A percentile compares a stretch with the other conserved stretches of the same genome.
Evolutionary conservation across 257 asterid genomes (phyloP).

Genomic region (Thymus quinquecostatus): DNA sequence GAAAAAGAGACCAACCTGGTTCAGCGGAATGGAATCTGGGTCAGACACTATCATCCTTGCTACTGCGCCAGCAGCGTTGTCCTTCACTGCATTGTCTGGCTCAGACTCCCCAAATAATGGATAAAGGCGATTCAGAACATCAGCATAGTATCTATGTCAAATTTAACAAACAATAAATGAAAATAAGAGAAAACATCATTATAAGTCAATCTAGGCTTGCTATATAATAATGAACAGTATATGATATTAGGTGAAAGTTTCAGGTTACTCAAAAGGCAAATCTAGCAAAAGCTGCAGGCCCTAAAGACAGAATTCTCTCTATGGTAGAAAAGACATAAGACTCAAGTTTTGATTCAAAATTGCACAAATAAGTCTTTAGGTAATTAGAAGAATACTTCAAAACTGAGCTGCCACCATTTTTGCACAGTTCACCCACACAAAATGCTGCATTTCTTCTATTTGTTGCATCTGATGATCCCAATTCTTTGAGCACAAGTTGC

Average conservation of each 20-base stretch:
- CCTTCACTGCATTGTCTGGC: conserved; percentile 94
- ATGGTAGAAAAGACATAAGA: conserved; percentile 2
- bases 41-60: conserved; percentile 95
- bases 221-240: conserved; percentile 46
- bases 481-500: conserved; percentile 89
- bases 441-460: conserved; percentile 98
- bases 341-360: conserved; percentile 17
- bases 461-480: conserved; percentile 80
- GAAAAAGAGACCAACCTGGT: conserved; percentile 61
- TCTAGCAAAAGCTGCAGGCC: not conserved
- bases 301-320: not conserved
- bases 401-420: conserved; percentile 84
- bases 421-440: conserved; percentile 96
- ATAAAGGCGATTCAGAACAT: conserved; percentile 67
- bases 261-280: not conserved
- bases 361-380: conserved; percentile 10
- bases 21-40: conserved; percentile 80
- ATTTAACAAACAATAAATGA: conserved; percentile 36
- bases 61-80: conserved; percentile 99
- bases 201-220: conserved; percentile 47
- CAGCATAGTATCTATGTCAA: conserved; percentile 62
- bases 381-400: conserved; percentile 68
- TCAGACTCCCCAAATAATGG: conserved; percentile 91
- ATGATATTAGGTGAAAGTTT: not conserved
- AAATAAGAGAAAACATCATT: conserved; percentile 24